Base-by-base conservation (phyloP, 148 eudicot genomes). In the Camellia lanceoleosa region DNA sequence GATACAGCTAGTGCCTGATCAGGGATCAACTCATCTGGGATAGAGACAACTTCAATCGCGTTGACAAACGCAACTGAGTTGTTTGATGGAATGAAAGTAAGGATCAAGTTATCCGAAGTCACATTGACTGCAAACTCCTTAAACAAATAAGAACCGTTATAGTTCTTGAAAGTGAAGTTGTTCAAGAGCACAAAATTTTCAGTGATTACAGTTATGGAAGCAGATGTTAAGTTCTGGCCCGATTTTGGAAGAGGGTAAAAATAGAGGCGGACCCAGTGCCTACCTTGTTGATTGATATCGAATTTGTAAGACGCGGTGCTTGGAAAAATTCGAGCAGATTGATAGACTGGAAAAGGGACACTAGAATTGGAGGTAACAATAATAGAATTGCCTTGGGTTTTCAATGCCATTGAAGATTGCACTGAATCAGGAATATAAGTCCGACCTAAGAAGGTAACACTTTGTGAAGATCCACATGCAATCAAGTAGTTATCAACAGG, bases 201-300 rank as follows among this genome's bases (percentile, higher is more conserved):
- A 30, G 98, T 87, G 18, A 90, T 88, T 30, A 94, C 94, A 79
- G 91, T 85, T 15, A 92, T 65, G 19, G 92, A 78, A 2, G 93
- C 89, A 12, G 91, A 86, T 64, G 86, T 82, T 77, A 94, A 87
- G 82, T 92, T 82, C 44, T 86, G 89, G 54, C 83, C 84, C 0
- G 87, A 38, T 68, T 76, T 77, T 0, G 96, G 80, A 69, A 92
- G 55, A 7, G 98, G 98, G 76, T 79, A 86, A 78, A 94, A 89
- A 80, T 94, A 89, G n/a, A 94, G 94, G 59, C 98, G 91, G 74
- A 94, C 71, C 98, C 98, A 94, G 83, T 94, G 98, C 75, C 89
- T 86, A 15, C 98, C 98, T 73, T 89, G 83, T 78, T 88, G 82
- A 84, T 85, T 74, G 71, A 94, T 88, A 23, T 85, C 65, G 66